Evolutionary conservation across 345 rosid genomes (phyloP).

Genomic region (Salix dunnii): DNA sequence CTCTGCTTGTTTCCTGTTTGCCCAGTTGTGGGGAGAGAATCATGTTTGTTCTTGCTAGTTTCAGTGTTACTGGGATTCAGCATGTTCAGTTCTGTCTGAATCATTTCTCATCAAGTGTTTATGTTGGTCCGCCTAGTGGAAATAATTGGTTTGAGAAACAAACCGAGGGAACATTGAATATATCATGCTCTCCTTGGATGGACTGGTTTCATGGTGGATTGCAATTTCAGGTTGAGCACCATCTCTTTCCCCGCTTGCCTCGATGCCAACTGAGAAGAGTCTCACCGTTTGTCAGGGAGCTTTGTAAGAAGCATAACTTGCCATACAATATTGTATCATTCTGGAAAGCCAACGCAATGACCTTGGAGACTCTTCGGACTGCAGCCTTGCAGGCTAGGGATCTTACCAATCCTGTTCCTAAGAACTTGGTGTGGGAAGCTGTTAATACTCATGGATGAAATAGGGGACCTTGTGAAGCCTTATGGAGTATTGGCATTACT

Average conservation of each 20-base stretch:
- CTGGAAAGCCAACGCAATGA: constrained; percentile 49
- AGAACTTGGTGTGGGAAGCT: constrained; percentile 61
- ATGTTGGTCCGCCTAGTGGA: constrained; percentile 47
- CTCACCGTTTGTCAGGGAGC: constrained; percentile 48
- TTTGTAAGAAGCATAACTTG: constrained; percentile 55
- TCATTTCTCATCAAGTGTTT: constrained; percentile 51
- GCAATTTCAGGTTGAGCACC: constrained; percentile 77
- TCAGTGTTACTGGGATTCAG: constrained; percentile 45
- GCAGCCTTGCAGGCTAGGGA: constrained; percentile 59
- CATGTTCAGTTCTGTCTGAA: constrained; percentile 59
- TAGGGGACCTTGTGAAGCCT: constrained; percentile 6
- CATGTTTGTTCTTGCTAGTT: constrained; percentile 42
- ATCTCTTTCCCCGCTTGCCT: constrained; percentile 59
- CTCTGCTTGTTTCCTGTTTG: constrained; percentile 49
- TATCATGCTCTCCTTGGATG: constrained; percentile 55
- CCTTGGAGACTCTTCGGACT: constrained; percentile 28
- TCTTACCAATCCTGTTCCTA: constrained; percentile 36
- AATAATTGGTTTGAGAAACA: constrained; percentile 54
- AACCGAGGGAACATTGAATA: constrained; percentile 45
- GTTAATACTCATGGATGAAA: constrained; percentile 49
- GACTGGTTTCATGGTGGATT: constrained; percentile 85
- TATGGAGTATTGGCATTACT: constrained; percentile 3
- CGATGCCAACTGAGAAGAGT: constrained; percentile 43
- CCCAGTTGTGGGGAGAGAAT: constrained; percentile 52
- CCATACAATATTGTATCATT: constrained; percentile 42